Evolutionary conservation across 176 grass and related monocot species (phyloP).

Genomic region (Carex kokanica): DNA sequence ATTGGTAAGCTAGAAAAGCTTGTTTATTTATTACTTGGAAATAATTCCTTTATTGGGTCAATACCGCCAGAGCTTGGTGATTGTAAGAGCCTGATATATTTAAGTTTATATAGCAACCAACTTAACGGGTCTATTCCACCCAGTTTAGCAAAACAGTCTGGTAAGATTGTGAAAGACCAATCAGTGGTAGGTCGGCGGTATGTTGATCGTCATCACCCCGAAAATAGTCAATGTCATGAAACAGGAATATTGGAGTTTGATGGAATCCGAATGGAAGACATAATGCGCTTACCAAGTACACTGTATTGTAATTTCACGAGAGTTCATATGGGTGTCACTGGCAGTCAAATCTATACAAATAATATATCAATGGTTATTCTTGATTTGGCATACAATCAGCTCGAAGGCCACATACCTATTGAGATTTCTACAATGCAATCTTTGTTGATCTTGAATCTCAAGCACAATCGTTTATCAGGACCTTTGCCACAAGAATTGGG

Average conservation of each 20-base stretch:
- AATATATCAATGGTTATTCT: conserved; percentile 33
- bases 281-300: conserved; percentile 20
- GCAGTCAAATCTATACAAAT: not conserved
- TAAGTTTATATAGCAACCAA: no score
- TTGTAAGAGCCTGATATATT: no score
- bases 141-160: no score
- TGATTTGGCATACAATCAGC: conserved; percentile 40
- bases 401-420: conserved; percentile 25
- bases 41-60: no score
- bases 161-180: no score
- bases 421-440: conserved; percentile 34
- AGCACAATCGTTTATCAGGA: conserved; percentile 36
- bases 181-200: no score
- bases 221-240: no score
- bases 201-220: no score
- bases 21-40: no score
- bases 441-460: conserved; percentile 24
- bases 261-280: conserved; percentile 51
- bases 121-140: no score
- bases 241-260: not conserved
- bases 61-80: no score
- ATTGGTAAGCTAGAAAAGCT: no score
- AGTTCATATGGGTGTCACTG: conserved; percentile 5
- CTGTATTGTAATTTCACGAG: not conserved
- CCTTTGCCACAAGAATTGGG: conserved; percentile 30